Conservation (phyloP, 139 green algal species). For the Coccomyxa sp. region DNA sequence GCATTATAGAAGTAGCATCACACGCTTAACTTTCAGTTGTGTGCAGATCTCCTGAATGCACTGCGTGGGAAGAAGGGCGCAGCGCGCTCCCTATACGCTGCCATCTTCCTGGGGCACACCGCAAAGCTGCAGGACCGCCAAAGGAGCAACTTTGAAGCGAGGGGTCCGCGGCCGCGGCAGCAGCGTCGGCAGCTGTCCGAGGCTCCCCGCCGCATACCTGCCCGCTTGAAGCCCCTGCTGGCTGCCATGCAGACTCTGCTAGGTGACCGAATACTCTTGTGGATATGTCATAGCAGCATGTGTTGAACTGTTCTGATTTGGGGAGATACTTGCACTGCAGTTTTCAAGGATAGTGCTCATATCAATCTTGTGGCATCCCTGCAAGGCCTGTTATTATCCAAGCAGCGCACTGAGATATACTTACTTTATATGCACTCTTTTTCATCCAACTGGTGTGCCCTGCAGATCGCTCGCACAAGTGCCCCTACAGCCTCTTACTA, state of each 20-base stretch:
- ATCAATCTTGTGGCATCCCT: no score
- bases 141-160: background rate
- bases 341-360: no score
- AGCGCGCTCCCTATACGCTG: conserved; percentile 27
- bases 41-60: conserved; percentile 43
- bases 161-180: background rate
- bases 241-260: conserved; percentile 16
- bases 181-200: background rate
- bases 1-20: no score
- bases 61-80: conserved; percentile 14
- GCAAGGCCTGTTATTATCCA: no score
- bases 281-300: no score
- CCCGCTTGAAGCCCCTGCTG: conserved; percentile 18
- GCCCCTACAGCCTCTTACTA: conserved; percentile 57
- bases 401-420: no score
- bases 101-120: conserved; percentile 29
- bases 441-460: background rate
- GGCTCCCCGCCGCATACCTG: conserved; percentile 9
- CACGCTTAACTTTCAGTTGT: no score
- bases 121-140: conserved; percentile 10
- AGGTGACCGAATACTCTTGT: background rate
- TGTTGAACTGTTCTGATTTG: no score
- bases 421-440: no score
- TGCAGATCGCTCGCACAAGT: conserved; percentile 40
- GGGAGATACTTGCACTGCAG: no score